Evolutionary conservation across 768 basidiomycete species (phyloP).

Genomic region (Suillus subalutaceus): DNA sequence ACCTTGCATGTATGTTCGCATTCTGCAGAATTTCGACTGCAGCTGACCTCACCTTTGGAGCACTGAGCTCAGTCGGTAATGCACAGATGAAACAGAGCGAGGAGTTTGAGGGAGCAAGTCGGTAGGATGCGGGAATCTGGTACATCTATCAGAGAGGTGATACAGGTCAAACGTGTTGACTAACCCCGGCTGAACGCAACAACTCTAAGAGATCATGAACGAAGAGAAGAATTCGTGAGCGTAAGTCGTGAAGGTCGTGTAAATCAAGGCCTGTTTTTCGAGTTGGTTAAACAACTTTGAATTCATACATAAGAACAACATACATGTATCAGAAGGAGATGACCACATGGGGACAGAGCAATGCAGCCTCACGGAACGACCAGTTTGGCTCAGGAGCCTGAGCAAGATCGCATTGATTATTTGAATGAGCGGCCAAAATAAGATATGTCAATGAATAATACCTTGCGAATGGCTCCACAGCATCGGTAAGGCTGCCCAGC

Average conservation of each 20-base stretch:
- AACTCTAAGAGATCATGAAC: conserved; percentile 65
- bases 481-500: conserved; percentile 56
- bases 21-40: conserved; percentile 50
- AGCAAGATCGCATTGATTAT: conserved; percentile 9
- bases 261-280: conserved; percentile 58
- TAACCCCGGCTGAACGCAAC: conserved; percentile 62
- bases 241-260: conserved; percentile 68
- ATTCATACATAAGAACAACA: conserved; percentile 24
- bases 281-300: not conserved
- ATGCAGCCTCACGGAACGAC: conserved; percentile 55
- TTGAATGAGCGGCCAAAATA: conserved; percentile 1
- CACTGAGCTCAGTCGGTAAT: conserved; percentile 45
- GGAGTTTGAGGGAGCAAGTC: conserved; percentile 61
- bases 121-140: conserved; percentile 66
- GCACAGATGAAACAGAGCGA: conserved; percentile 62
- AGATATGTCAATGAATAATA: conserved; percentile 24
- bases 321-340: conserved; percentile 59
- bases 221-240: conserved; percentile 61
- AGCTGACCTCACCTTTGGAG: conserved; percentile 43
- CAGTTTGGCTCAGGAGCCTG: conserved; percentile 54
- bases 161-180: conserved; percentile 23
- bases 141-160: conserved; percentile 14
- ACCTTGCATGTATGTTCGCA: conserved; percentile 46
- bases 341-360: conserved; percentile 74
- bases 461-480: conserved; percentile 66